These are phyloP conservation scores for Solanum appendiculatum DNA, from an alignment of 257 asterid species.

Conservation along the genomic window DNA sequence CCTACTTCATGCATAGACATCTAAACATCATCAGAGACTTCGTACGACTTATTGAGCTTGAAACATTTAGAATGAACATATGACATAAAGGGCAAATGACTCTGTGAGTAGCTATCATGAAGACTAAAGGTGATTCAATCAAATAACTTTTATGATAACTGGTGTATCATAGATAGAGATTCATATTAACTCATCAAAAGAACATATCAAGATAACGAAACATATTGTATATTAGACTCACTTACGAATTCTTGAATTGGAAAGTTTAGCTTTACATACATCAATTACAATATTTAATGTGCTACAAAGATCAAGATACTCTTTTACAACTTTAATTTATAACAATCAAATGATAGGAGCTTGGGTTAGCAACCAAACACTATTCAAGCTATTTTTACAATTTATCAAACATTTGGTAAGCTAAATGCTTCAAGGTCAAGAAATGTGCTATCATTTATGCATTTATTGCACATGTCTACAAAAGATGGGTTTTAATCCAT, in stretches of 20 bases:
- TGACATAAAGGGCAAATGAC: background rate
- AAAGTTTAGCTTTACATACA: background rate
- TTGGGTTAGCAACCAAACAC: too few relatives aligned
- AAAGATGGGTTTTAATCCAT: too few relatives aligned
- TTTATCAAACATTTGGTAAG: too few relatives aligned
- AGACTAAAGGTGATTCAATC: background rate
- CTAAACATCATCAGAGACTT: background rate
- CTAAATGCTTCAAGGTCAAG: too few relatives aligned
- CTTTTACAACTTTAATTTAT: background rate
- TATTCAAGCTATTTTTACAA: too few relatives aligned
- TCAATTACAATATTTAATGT: too few relatives aligned
- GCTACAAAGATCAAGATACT: background rate
- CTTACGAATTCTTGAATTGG: background rate
- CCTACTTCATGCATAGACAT: background rate
- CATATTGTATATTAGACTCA: background rate
- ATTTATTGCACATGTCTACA: too few relatives aligned
- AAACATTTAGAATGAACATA: background rate
- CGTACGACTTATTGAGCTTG: background rate
- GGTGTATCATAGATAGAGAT: background rate
- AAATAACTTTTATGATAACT: background rate
- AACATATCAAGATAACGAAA: too few relatives aligned
- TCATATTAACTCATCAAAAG: too few relatives aligned
- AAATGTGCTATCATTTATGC: too few relatives aligned
- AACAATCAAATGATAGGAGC: too few relatives aligned
- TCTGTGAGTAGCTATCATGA: background rate